phyloP scores from a whole-genome alignment of 2,329 filamentous ascomycete species.

The Periconia sp. region DNA sequence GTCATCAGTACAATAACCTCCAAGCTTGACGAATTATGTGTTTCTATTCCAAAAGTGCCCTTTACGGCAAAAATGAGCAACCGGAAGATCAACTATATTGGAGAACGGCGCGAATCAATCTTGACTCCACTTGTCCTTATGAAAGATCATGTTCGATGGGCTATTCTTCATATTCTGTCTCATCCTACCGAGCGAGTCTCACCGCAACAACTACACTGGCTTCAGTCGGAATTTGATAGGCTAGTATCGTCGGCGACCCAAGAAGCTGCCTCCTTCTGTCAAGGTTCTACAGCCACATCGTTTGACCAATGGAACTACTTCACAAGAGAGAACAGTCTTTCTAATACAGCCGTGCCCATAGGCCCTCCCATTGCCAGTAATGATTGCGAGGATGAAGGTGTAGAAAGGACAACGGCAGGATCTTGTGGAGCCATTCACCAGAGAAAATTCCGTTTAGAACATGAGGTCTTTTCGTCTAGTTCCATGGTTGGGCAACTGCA shows the following conservation, averaged over 20 bases:
- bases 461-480: too few relatives aligned
- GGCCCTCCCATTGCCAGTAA: too few relatives aligned
- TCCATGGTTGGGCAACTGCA: neutral
- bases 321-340: neutral
- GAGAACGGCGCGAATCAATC: conserved; percentile 1
- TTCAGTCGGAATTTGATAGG: conserved; percentile 5
- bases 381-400: too few relatives aligned
- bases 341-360: too few relatives aligned
- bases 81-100: conserved; percentile 5
- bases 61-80: conserved; percentile 1
- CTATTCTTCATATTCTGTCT: neutral
- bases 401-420: too few relatives aligned
- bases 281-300: conserved; percentile 7
- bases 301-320: conserved; percentile 4
- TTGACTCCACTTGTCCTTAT: conserved; percentile 3
- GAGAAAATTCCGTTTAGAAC: too few relatives aligned
- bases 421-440: too few relatives aligned
- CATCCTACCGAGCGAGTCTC: neutral
- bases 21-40: neutral
- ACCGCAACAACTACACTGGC: conserved; percentile 1
- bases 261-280: conserved; percentile 5
- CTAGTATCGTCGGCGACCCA: conserved; percentile 7
- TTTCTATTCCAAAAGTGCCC: neutral
- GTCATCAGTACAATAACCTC: neutral
- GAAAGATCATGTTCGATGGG: neutral